Evolutionary conservation across 345 rosid genomes (phyloP).

Genomic region (Heritiera littoralis): DNA sequence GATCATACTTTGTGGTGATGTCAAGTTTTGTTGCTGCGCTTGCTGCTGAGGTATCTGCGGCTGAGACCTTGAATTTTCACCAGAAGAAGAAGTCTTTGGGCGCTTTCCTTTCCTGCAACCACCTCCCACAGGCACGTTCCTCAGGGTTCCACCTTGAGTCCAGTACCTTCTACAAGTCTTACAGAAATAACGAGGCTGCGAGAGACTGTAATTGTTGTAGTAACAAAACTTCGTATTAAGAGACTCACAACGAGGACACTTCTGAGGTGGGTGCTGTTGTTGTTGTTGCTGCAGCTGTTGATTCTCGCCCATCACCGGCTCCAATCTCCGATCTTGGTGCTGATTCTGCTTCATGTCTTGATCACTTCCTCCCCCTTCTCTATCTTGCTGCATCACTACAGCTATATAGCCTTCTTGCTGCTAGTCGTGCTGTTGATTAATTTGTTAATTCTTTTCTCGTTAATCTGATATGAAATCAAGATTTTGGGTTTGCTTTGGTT

Average conservation of each 20-base stretch:
- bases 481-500: neutral
- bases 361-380: slow-evolving; percentile 24
- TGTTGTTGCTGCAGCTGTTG: slow-evolving; percentile 19
- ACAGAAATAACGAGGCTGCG: slow-evolving; percentile 77
- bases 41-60: neutral
- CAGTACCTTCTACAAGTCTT: slow-evolving; percentile 69
- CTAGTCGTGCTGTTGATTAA: neutral
- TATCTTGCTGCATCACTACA: slow-evolving; percentile 34
- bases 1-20: slow-evolving; percentile 15
- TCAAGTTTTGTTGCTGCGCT: slow-evolving; percentile 16
- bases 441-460: neutral
- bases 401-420: neutral
- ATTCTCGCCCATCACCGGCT: slow-evolving; percentile 21
- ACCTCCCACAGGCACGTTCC: slow-evolving; percentile 75
- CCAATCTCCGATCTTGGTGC: slow-evolving; percentile 37
- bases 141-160: slow-evolving; percentile 73
- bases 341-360: slow-evolving; percentile 33
- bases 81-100: slow-evolving; percentile 33
- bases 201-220: slow-evolving; percentile 67
- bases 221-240: slow-evolving; percentile 69
- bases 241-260: slow-evolving; percentile 72
- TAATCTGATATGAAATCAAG: neutral
- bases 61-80: slow-evolving; percentile 29
- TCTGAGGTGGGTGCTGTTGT: slow-evolving; percentile 38
- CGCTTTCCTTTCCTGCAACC: slow-evolving; percentile 63